Percentiles rank a stretch among this genome's conserved stretches.
These are phyloP conservation scores for Zymoseptoria passerinii DNA, from an alignment of 2,329 filamentous ascomycete genomes.

Conservation along the genomic window DNA sequence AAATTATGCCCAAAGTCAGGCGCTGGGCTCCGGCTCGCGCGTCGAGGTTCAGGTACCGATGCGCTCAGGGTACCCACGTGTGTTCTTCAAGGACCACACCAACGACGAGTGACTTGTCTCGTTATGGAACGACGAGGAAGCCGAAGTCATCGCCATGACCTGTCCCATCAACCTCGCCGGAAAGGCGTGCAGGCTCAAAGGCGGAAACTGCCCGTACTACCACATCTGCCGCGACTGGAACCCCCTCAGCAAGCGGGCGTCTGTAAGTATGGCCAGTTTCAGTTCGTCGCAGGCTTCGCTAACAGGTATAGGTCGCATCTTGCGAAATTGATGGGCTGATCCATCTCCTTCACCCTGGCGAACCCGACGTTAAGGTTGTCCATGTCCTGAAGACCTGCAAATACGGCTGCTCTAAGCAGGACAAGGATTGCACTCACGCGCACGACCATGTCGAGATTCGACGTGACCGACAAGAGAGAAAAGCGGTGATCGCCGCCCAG, in stretches of 20 bases:
- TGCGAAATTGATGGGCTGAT: not conserved
- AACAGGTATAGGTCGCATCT: not conserved
- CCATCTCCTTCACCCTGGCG: not conserved
- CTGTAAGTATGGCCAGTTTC: not conserved
- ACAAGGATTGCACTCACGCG: not conserved
- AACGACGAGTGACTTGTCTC: not conserved
- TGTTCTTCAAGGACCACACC: not conserved
- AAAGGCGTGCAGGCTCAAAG: not conserved
- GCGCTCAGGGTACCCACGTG: not conserved
- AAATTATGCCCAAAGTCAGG: not conserved
- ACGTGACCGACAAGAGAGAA: conserved; percentile 40
- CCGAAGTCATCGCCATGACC: not conserved
- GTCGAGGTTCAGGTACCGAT: not conserved
- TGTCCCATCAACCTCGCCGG: not conserved
- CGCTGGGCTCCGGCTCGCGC: not conserved
- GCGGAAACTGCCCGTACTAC: not conserved
- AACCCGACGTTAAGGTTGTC: not conserved
- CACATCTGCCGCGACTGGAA: not conserved
- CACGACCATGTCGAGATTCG: not conserved
- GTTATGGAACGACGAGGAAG: not conserved
- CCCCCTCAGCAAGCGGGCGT: not conserved
- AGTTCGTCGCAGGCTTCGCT: not conserved
- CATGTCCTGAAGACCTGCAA: not conserved
- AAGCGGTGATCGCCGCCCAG: conserved; percentile 64
- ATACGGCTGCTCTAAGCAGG: not conserved